Evolutionary conservation across 2,329 filamentous ascomycete species (phyloP).

Genomic region (Arthrobotrys megalospora): DNA sequence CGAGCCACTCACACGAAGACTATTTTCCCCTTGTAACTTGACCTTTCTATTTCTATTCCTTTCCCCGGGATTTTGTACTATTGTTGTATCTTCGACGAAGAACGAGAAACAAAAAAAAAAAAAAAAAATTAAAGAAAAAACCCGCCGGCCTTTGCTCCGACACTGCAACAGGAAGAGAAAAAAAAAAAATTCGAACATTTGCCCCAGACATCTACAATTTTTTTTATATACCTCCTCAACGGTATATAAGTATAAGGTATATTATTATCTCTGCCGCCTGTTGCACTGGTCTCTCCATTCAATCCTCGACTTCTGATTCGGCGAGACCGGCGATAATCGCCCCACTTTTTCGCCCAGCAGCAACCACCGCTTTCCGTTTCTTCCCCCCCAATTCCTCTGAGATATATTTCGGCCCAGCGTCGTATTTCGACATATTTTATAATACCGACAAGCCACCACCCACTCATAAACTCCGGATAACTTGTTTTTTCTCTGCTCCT

Average conservation of each 20-base stretch:
- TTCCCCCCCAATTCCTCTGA: slow-evolving; percentile 19
- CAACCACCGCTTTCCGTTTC: slow-evolving; percentile 9
- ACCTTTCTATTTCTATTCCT: slow-evolving; percentile 23
- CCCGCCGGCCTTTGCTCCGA: slow-evolving; percentile 24
- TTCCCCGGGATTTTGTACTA: slow-evolving; percentile 11
- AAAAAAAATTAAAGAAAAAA: slow-evolving; percentile 5
- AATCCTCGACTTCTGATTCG: slow-evolving; percentile 57
- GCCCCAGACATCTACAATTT: not conserved
- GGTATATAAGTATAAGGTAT: slow-evolving; percentile 21
- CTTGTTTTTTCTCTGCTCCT: slow-evolving; percentile 11
- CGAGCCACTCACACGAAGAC: slow-evolving; percentile 15
- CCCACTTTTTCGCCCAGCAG: slow-evolving; percentile 55
- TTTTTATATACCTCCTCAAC: slow-evolving; percentile 43
- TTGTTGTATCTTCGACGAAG: slow-evolving; percentile 11
- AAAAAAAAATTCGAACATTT: slow-evolving; percentile 9
- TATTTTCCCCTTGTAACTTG: slow-evolving; percentile 11
- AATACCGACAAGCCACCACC: slow-evolving; percentile 44
- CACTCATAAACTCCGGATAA: slow-evolving; percentile 36
- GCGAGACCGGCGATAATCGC: slow-evolving; percentile 58
- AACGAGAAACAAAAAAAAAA: not conserved
- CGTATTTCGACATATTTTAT: slow-evolving; percentile 35
- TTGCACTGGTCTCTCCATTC: slow-evolving; percentile 40
- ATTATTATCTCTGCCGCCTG: slow-evolving; percentile 33
- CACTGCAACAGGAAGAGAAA: slow-evolving; percentile 11
- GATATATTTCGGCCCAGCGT: slow-evolving; percentile 50